Conservation (phyloP, 257 asterid genomes). For the Hygrophila difformis region DNA sequence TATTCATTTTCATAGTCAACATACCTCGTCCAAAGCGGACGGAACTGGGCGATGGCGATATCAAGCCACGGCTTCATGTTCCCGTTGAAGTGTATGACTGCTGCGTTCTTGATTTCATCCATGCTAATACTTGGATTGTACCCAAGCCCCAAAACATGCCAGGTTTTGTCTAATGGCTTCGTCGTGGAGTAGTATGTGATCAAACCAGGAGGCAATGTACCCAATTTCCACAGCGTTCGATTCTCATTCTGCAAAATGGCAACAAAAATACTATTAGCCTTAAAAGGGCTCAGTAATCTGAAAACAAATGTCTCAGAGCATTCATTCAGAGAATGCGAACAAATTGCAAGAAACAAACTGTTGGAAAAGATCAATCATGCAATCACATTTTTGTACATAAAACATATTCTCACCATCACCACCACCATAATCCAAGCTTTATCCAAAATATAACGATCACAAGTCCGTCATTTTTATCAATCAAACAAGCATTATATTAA, state of each 20-base stretch:
- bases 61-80: slow-evolving; percentile 93
- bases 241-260: slow-evolving; percentile 82
- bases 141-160: slow-evolving; percentile 96
- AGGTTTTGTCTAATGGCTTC: slow-evolving; percentile 76
- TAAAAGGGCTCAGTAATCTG: too few relatives aligned
- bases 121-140: slow-evolving; percentile 75
- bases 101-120: slow-evolving; percentile 76
- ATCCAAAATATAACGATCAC: too few relatives aligned
- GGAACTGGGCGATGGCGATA: slow-evolving; percentile 69
- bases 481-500: too few relatives aligned
- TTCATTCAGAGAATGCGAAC: too few relatives aligned
- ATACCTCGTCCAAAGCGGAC: slow-evolving; percentile 74
- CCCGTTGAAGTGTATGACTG: slow-evolving; percentile 86
- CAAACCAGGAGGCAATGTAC: slow-evolving; percentile 84
- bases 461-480: too few relatives aligned
- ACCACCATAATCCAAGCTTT: too few relatives aligned
- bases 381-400: too few relatives aligned
- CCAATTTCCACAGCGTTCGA: slow-evolving; percentile 81
- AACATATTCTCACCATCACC: too few relatives aligned
- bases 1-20: slow-evolving; percentile 72
- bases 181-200: slow-evolving; percentile 86
- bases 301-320: too few relatives aligned
- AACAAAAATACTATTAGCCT: too few relatives aligned
- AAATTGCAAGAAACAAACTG: too few relatives aligned
- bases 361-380: too few relatives aligned